Evolutionary conservation across 225 moss, liverwort and hornwort genomes (phyloP), one percentile per base, ranked within the genome.

Genomic region (Marchantia paleacea): DNA sequence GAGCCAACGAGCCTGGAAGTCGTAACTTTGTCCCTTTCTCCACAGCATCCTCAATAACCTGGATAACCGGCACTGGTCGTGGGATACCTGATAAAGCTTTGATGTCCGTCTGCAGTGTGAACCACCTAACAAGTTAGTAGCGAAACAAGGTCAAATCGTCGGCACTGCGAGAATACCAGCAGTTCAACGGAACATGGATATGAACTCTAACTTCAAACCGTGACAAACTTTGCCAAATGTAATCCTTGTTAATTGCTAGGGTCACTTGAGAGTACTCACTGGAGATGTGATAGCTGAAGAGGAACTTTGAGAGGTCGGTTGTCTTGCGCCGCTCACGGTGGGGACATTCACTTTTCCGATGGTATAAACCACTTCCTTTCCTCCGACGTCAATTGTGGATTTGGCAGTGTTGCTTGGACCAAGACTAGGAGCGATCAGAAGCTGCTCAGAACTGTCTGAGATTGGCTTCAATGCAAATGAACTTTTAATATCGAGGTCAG

Each of bases 21-120:
- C 78, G 78, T 28, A 78, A 14, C 52, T 78, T 78, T 49, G 78
- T 78, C 15, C 81, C 78, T 78, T 69, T 73, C 87, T 78, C 78
- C 7, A 61, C 76, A 63, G 86, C 86, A 47, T 81, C 80, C 81
- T 93, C 90, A 7, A 86, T 84, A 31, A 90, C 82, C 75, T 86
- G 88, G 83, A 80, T 87, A 63, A 82, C 75, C 11, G 85, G 70
- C 55, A 68, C 81, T 12, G 77, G 54, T 57, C 74, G 52, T 70
- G 83, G 77, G 60, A 24, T 58, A 9, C 52, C 81, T 73, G 81
- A 75, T 16, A 74, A 29, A 6, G 29, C 19, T 52, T 50, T 72
- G 4, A 61, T 3, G 20, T 57, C 22, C 16, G 60, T 63, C 72
- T 72, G 78, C 77, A 61, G n/a, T 61, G 12, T 26, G 54, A 74